phyloP scores from a whole-genome alignment of 2,329 filamentous ascomycete genomes.

The Talaromyces funiculosus region DNA sequence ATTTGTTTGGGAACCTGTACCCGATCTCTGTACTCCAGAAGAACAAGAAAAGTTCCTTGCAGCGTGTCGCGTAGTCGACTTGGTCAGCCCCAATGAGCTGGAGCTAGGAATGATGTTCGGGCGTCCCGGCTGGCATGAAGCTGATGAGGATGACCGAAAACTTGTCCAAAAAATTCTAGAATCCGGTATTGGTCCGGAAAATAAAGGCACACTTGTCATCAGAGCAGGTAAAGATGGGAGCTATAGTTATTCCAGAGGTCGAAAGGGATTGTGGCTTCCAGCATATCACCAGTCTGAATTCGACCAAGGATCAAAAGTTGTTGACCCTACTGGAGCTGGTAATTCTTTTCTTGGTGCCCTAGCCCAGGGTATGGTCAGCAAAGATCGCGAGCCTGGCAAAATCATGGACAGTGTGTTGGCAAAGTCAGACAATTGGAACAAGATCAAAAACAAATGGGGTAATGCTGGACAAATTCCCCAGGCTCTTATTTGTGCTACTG shows the following conservation, averaged over 20 bases:
- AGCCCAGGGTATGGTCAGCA: slow-evolving; percentile 50
- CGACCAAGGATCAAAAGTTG: slow-evolving; percentile 45
- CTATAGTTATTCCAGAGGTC: slow-evolving; percentile 41
- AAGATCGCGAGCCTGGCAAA: slow-evolving; percentile 27
- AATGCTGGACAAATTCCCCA: slow-evolving; percentile 48
- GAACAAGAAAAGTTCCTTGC: slow-evolving; percentile 50
- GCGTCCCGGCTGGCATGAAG: slow-evolving; percentile 32
- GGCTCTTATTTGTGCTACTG: slow-evolving; percentile 69
- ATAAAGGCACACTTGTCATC: slow-evolving; percentile 40
- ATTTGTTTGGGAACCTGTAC: slow-evolving; percentile 94
- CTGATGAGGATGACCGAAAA: slow-evolving; percentile 23
- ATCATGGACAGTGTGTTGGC: slow-evolving; percentile 27
- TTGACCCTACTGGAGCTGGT: slow-evolving; percentile 92
- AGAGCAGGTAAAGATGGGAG: slow-evolving; percentile 59
- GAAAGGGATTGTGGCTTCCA: slow-evolving; percentile 60
- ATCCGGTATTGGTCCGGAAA: slow-evolving; percentile 32
- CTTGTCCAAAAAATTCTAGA: slow-evolving; percentile 33
- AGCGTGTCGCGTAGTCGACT: slow-evolving; percentile 51
- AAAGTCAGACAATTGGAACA: slow-evolving; percentile 53
- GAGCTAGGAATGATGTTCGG: slow-evolving; percentile 87
- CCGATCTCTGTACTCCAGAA: slow-evolving; percentile 73
- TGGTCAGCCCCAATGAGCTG: slow-evolving; percentile 74
- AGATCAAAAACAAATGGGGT: slow-evolving; percentile 41
- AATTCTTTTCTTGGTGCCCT: slow-evolving; percentile 75
- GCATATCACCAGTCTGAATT: slow-evolving; percentile 57